These are phyloP conservation scores for Pestalotiopsis fici DNA, from an alignment of 2,329 filamentous ascomycete species.

Conservation along the genomic window DNA sequence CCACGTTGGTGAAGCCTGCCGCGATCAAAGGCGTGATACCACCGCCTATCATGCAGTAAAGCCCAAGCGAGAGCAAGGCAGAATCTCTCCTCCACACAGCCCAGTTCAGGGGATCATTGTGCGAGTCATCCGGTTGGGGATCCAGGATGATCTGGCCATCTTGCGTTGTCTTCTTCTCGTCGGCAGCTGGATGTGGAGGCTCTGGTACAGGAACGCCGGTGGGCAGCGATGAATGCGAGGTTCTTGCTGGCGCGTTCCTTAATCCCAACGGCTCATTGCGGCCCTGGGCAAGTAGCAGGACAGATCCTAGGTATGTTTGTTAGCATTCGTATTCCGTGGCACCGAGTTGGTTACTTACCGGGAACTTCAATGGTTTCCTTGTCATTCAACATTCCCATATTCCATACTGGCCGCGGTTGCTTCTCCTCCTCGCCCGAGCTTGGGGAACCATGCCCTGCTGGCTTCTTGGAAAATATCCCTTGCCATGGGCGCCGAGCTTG, in stretches of 20 bases:
- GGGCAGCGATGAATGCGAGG: slow-evolving; percentile 59
- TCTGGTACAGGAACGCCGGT: slow-evolving; percentile 38
- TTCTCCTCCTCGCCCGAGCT: slow-evolving; percentile 14
- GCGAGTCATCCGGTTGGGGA: slow-evolving; percentile 87
- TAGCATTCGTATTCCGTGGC: not conserved
- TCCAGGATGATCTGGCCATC: slow-evolving; percentile 86
- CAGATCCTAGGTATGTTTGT: slow-evolving; percentile 47
- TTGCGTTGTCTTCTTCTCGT: slow-evolving; percentile 71
- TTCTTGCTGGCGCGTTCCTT: slow-evolving; percentile 56
- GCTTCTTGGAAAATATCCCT: slow-evolving; percentile 17
- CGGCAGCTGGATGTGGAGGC: slow-evolving; percentile 23
- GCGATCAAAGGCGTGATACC: slow-evolving; percentile 90
- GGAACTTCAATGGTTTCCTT: slow-evolving; percentile 82
- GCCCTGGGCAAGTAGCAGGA: slow-evolving; percentile 55
- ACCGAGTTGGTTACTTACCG: slow-evolving; percentile 50
- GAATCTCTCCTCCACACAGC: slow-evolving; percentile 76
- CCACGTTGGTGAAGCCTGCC: slow-evolving; percentile 84
- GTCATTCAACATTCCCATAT: slow-evolving; percentile 83
- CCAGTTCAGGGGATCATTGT: slow-evolving; percentile 94
- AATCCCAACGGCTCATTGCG: slow-evolving; percentile 62
- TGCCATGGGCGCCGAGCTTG: slow-evolving; percentile 17
- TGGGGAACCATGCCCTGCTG: slow-evolving; percentile 5
- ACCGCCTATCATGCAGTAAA: slow-evolving; percentile 92
- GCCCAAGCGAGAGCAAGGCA: slow-evolving; percentile 79
- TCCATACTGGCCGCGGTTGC: slow-evolving; percentile 41